Evolutionary conservation across 164 flowering plant genomes (phyloP), one percentile per base, ranked within the genome.

Genomic region (Berberis vulgaris): DNA sequence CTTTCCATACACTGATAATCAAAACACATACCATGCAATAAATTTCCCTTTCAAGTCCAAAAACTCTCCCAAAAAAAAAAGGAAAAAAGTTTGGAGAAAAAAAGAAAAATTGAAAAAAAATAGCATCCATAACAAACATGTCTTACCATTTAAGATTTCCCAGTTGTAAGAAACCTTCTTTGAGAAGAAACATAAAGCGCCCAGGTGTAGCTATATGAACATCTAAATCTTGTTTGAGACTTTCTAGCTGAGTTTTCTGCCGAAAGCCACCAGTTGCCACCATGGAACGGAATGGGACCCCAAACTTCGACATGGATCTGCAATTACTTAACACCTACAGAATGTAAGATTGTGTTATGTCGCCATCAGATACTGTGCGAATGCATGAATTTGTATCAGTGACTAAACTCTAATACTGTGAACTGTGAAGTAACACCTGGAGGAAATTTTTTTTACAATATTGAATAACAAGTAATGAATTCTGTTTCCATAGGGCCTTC

Each of bases 181-280:
- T 83, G 1, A 91, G 79, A 7, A 95, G 82, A 72, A 59, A 87
- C 72, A 80, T 69, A 67, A 95, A 85, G 13, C 99, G 93, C 69
- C 99, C 99, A 63, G 99, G 99, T 54, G 97, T 95, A 10, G 89
- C 96, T 41, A 95, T 82, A 54, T 91, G 77, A 69, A 95, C 85
- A 81, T 95, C 99, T 68, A 91, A 68, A 55, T 82, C 92, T 73
- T 84, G 82, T 65, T 82, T 70, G 53, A 91, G 83, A 78, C 69
- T 88, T 77, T 95, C 94, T 69, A 86, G 56, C 56, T 95, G 99
- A 60, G 99, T 95, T 80, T 49, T 86, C 71, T 87, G 97, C 42
- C 82, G 74, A 73, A 87, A 89, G 70, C 99, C 99, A 68, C 99
- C 99, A 1, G 99, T 95, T 49, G 82, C 93, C 67, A 85, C 88